Base-by-base conservation (phyloP, 768 basidiomycete genomes). In the Suillus lakei region DNA sequence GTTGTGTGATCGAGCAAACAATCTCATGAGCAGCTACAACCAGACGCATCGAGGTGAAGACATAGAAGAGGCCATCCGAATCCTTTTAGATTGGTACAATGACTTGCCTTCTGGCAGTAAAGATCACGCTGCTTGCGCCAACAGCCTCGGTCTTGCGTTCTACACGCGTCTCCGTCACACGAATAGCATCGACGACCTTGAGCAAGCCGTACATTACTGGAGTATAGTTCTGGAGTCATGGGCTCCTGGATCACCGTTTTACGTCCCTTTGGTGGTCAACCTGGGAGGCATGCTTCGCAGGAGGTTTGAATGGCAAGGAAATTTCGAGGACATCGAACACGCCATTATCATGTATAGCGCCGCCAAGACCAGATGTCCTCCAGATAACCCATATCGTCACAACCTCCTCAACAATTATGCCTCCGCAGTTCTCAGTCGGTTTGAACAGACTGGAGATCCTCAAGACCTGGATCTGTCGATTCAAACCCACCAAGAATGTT, bases 1-100 rank as follows among this genome's bases (percentile, higher is more conserved):
- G 2, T 32, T 54, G 21, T 44, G 63, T 32, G 26, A 15, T 13
- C 46, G 70, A 32, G 67, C 67, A 15, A 21, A 21, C 30, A 50
- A 44, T 3, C 70, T 74, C 18, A 41, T 73, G 44, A 44, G 54
- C 30, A 72, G 70, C 39, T 80, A 75, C 54, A 21, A 65, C 26
- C 67, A 50, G 21, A 66, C 61, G 2, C 63, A 73, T 44, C 66
- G 73, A 30, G 58, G 60, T 15, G 51, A 61, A 5, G 79, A 80
- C 53, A 66, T 80, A 26, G 65, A 73, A 23, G 70, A 75, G 43
- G 71, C 71, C 18, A 65, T 81, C 53, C 23, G 53, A 9, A 43
- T 61, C n/a, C 62, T 56, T 26, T 62, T 66, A 62, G 64, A 67
- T 36, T 61, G 70, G 39, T 68, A 76, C 9, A 55, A 66, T 23